Percentiles rank a stretch among this genome's conserved stretches.
Evolutionary conservation across 495 filamentous ascomycete species (phyloP).

Genomic region (Extremus antarcticus): DNA sequence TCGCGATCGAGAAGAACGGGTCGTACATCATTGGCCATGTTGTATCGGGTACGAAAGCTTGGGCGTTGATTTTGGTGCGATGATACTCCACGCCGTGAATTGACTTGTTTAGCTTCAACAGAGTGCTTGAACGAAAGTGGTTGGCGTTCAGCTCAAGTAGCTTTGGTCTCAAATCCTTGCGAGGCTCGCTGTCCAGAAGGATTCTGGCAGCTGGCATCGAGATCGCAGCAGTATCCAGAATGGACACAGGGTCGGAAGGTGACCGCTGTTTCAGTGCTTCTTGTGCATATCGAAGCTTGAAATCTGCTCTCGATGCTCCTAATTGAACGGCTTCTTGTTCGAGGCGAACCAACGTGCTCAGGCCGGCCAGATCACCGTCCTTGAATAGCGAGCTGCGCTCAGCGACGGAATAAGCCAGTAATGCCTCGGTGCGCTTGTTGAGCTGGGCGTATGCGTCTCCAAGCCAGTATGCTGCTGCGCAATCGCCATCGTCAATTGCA

Average conservation of each 20-base stretch:
- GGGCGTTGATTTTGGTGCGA: neutral
- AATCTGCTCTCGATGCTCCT: neutral
- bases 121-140: neutral
- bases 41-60: neutral
- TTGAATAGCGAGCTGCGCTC: constrained; percentile 2
- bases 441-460: neutral
- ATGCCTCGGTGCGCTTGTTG: constrained; percentile 1
- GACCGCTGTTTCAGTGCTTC: neutral
- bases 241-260: neutral
- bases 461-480: constrained; percentile 3
- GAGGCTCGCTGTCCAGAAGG: neutral
- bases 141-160: neutral
- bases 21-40: constrained; percentile 5
- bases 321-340: neutral
- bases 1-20: neutral
- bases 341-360: neutral
- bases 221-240: neutral
- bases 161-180: neutral
- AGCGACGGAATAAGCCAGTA: neutral
- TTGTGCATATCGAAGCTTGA: neutral
- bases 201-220: neutral
- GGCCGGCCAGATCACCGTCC: too few species aligned
- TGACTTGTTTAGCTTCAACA: neutral
- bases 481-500: neutral
- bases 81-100: neutral